Conservation (phyloP, 2,329 filamentous ascomycete genomes). For the Aspergillus ibericus region DNA sequence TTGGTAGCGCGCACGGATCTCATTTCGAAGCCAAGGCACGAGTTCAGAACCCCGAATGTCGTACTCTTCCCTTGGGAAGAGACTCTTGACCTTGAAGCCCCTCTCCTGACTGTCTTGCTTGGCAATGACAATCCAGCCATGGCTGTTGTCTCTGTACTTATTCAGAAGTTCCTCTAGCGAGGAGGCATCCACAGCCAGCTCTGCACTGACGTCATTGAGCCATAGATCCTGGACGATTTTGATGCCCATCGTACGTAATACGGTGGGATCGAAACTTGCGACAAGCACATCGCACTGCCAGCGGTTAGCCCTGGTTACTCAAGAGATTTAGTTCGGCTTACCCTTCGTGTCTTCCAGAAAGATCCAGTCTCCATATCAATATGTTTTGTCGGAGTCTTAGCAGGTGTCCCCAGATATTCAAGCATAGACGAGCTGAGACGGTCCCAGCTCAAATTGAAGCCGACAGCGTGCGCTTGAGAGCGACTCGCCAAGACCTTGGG, state of each 20-base stretch:
- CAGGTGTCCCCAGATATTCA: slow-evolving; percentile 51
- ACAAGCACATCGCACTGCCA: slow-evolving; percentile 81
- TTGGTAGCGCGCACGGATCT: slow-evolving; percentile 76
- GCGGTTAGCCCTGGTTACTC: background rate
- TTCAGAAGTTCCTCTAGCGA: slow-evolving; percentile 71
- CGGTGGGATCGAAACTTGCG: slow-evolving; percentile 76
- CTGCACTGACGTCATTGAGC: slow-evolving; percentile 80
- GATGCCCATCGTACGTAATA: slow-evolving; percentile 73
- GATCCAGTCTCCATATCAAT: slow-evolving; percentile 61
- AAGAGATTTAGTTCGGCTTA: slow-evolving; percentile 42
- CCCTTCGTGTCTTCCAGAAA: slow-evolving; percentile 63
- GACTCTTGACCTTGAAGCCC: slow-evolving; percentile 73
- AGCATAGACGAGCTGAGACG: slow-evolving; percentile 66
- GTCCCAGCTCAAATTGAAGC: slow-evolving; percentile 89
- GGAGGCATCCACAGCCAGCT: slow-evolving; percentile 76
- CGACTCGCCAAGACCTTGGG: slow-evolving; percentile 65
- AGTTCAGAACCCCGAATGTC: slow-evolving; percentile 75
- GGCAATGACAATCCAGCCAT: slow-evolving; percentile 86
- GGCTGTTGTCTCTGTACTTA: slow-evolving; percentile 71
- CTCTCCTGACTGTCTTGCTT: slow-evolving; percentile 63
- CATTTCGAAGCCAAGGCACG: slow-evolving; percentile 74
- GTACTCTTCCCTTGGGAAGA: slow-evolving; percentile 75
- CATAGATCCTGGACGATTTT: slow-evolving; percentile 78
- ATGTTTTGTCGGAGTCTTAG: slow-evolving; percentile 66
- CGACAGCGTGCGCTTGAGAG: slow-evolving; percentile 77